Evolutionary conservation across 2,329 filamentous ascomycete species (phyloP).

Genomic region (Pseudocercospora fijiensis): DNA sequence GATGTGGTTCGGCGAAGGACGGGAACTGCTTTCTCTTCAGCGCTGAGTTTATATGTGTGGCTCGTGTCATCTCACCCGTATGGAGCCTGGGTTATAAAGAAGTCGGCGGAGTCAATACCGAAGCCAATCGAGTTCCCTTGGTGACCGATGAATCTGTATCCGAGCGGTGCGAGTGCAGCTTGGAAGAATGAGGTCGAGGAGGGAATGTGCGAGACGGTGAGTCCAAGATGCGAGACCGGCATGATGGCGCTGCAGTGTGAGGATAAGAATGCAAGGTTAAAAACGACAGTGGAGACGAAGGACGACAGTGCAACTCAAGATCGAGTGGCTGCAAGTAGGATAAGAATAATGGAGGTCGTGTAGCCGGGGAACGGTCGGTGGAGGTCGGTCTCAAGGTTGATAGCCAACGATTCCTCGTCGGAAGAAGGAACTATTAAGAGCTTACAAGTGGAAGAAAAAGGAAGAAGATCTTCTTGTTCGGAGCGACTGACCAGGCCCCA

Average conservation of each 20-base stretch:
- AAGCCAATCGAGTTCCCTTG: constrained; percentile 62
- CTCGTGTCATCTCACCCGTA: constrained; percentile 49
- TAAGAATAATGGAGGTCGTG: constrained; percentile 10
- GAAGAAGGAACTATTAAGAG: constrained; percentile 16
- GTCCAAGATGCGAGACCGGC: constrained; percentile 62
- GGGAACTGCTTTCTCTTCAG: constrained; percentile 25
- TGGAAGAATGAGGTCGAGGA: constrained; percentile 82
- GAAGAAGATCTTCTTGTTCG: constrained; percentile 12
- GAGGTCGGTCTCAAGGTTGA: constrained; percentile 1
- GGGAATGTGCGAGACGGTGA: constrained; percentile 73
- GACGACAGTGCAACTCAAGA: constrained; percentile 17
- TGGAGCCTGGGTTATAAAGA: constrained; percentile 63
- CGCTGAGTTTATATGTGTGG: not conserved
- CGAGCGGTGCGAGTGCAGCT: constrained; percentile 72
- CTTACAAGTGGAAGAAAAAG: constrained; percentile 12
- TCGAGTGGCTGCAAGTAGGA: constrained; percentile 14
- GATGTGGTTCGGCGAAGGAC: constrained; percentile 36
- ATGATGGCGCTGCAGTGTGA: constrained; percentile 41
- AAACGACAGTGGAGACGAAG: constrained; percentile 21
- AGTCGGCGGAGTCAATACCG: constrained; percentile 60
- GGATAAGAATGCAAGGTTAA: constrained; percentile 17
- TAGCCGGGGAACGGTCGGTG: constrained; percentile 16
- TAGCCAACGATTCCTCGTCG: constrained; percentile 13
- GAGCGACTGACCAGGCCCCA: constrained; percentile 11
- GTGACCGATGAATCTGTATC: constrained; percentile 68